Evolutionary conservation across 176 grass and related monocot genomes (phyloP).

Genomic region (maize (Zea mays)): DNA sequence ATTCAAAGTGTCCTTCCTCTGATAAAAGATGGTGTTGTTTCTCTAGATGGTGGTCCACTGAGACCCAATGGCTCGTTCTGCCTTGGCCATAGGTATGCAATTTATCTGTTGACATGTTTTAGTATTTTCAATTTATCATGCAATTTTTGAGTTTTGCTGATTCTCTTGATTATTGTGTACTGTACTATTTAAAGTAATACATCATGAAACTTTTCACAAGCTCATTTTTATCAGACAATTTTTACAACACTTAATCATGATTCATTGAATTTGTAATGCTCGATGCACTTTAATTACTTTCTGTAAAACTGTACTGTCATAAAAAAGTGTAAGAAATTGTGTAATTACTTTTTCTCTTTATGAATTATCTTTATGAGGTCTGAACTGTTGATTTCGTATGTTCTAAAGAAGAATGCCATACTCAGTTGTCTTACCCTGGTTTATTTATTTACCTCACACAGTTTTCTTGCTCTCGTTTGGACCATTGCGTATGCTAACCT

Average conservation of each 20-base stretch:
- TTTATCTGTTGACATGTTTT: conserved; percentile 9
- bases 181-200: background rate
- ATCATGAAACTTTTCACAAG: conserved; percentile 22
- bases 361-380: conserved; percentile 3
- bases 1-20: conserved; percentile 60
- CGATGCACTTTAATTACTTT: background rate
- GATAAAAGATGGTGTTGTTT: conserved; percentile 79
- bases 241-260: too few species aligned
- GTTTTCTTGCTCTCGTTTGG: background rate
- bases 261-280: background rate
- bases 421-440: conserved; percentile 3
- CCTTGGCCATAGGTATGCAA: conserved; percentile 65
- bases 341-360: background rate
- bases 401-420: background rate
- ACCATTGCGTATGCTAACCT: background rate
- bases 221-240: background rate
- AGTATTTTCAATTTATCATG: conserved; percentile 11
- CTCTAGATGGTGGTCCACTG: conserved; percentile 80
- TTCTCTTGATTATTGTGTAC: conserved; percentile 20
- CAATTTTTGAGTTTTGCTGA: conserved; percentile 32
- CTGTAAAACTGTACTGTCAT: background rate
- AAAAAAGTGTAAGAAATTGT: background rate
- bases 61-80: conserved; percentile 64
- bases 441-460: conserved; percentile 19
- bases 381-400: conserved; percentile 14